Percentiles rank a stretch among this genome's conserved stretches.
phyloP scores from a whole-genome alignment of 805 yeast genomes.

The Metahyphopichia silvanorum region DNA sequence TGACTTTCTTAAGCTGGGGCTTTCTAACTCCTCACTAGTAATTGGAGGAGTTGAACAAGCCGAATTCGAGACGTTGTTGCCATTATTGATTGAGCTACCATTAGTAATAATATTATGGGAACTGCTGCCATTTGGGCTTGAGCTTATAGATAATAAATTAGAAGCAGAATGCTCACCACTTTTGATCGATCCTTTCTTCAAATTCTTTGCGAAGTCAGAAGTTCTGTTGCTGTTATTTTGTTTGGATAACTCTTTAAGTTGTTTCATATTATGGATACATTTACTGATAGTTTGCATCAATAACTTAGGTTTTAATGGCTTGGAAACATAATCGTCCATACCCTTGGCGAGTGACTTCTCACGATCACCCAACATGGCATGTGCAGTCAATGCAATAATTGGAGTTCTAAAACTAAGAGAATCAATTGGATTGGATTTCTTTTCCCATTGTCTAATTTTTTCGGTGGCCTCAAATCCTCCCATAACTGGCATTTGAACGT shows the following conservation, averaged over 20 bases:
- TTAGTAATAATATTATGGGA: conserved; percentile 3
- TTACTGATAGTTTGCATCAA: conserved; percentile 82
- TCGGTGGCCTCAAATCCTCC: conserved; percentile 93
- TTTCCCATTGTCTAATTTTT: conserved; percentile 84
- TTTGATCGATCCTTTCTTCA: conserved; percentile 34
- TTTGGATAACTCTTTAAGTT: conserved; percentile 53
- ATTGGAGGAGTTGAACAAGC: conserved; percentile 13
- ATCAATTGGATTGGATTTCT: conserved; percentile 68
- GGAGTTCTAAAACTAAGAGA: conserved; percentile 75
- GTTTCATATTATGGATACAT: conserved; percentile 70
- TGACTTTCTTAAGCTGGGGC: conserved; percentile 22
- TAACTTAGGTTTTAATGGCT: conserved; percentile 81
- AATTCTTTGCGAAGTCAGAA: conserved; percentile 44
- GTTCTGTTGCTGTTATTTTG: conserved; percentile 44
- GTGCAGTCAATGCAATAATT: conserved; percentile 86
- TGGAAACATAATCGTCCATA: conserved; percentile 88
- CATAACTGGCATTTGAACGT: conserved; percentile 94
- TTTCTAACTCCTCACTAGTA: conserved; percentile 9
- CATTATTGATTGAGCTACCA: conserved; percentile 3
- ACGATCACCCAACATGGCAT: conserved; percentile 91
- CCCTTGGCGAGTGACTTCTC: conserved; percentile 84
- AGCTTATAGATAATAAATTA: conserved; percentile 10
- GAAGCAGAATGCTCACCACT: conserved; percentile 11
- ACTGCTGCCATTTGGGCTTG: conserved; percentile 12
- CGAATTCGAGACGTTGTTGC: conserved; percentile 8